Percentiles rank a stretch among this genome's conserved stretches.
Evolutionary conservation across 228 moss, liverwort and hornwort species (phyloP).

Genomic region (Sphagnum magellanicum): DNA sequence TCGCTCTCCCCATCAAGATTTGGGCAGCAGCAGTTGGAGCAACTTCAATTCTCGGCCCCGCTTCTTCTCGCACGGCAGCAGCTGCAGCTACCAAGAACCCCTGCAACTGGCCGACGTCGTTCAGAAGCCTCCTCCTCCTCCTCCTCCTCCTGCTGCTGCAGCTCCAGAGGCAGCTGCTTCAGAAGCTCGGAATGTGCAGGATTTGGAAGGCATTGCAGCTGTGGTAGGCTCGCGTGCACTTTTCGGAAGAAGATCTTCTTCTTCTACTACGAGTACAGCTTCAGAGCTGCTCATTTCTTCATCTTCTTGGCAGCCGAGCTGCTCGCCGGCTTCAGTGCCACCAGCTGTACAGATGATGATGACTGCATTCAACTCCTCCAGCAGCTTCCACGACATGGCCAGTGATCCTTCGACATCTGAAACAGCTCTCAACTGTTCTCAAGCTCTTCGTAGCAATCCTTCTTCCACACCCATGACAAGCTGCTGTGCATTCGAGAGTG

Average conservation of each 20-base stretch:
- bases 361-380: neutral
- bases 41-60: too few relatives aligned
- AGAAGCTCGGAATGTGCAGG: constrained; percentile 18
- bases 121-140: too few relatives aligned
- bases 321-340: too few relatives aligned
- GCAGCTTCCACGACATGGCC: constrained; percentile 2
- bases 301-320: constrained; percentile 15
- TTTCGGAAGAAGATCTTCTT: constrained; percentile 15
- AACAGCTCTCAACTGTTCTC: constrained; percentile 11
- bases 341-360: too few relatives aligned
- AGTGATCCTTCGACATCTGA: constrained; percentile 15
- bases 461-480: neutral
- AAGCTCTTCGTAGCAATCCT: constrained; percentile 3
- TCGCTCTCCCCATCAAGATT: too few relatives aligned
- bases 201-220: constrained; percentile 59
- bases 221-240: constrained; percentile 42
- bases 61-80: too few relatives aligned
- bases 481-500: constrained; percentile 8
- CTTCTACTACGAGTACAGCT: constrained; percentile 8
- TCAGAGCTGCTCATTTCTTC: constrained; percentile 6
- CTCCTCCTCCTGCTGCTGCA: constrained; percentile 3
- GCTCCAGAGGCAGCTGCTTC: constrained; percentile 2
- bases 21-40: too few relatives aligned
- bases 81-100: too few relatives aligned
- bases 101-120: too few relatives aligned